A percentile compares a stretch with the other conserved stretches of the same genome.
Evolutionary conservation across 768 basidiomycete genomes (phyloP).

Genomic region (Pseudohyphozyma bogoriensis): DNA sequence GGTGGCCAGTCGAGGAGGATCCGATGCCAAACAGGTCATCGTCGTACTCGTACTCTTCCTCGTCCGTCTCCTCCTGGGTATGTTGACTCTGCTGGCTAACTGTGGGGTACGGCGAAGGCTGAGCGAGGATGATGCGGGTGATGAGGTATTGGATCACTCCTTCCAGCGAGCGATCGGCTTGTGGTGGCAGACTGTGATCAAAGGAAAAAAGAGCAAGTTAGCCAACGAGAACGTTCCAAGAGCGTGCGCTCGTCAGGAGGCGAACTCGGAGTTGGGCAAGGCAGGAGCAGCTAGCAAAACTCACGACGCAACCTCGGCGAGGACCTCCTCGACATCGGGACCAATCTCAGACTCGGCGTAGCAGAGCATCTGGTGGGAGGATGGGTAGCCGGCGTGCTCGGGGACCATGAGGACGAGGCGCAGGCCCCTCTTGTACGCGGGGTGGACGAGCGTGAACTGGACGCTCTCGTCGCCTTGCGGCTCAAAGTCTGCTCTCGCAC

Average conservation of each 20-base stretch:
- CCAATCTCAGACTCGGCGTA: constrained; percentile 47
- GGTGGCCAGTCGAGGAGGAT: not conserved
- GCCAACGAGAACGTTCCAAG: constrained; percentile 45
- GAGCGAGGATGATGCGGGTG: constrained; percentile 41
- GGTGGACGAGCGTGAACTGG: constrained; percentile 13
- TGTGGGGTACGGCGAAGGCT: constrained; percentile 32
- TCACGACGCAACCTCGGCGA: constrained; percentile 44
- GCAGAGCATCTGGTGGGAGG: constrained; percentile 50
- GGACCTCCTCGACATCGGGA: constrained; percentile 40
- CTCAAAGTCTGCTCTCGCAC: constrained; percentile 3
- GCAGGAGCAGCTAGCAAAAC: not conserved
- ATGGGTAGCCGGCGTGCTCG: constrained; percentile 45
- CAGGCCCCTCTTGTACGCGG: constrained; percentile 1
- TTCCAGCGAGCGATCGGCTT: constrained; percentile 18
- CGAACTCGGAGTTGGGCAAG: not conserved
- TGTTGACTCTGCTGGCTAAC: constrained; percentile 31
- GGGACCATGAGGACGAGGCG: constrained; percentile 19
- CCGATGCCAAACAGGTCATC: constrained; percentile 34
- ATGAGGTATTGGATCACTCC: constrained; percentile 35
- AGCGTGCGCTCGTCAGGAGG: constrained; percentile 35
- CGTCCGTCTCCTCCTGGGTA: constrained; percentile 40
- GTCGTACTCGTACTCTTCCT: constrained; percentile 42
- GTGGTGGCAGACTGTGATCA: constrained; percentile 5
- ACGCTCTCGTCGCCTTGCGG: constrained; percentile 21
- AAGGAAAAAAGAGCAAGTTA: not conserved